Base-by-base conservation (phyloP, 805 yeast genomes). In the Hanseniaspora clermontiae region DNA sequence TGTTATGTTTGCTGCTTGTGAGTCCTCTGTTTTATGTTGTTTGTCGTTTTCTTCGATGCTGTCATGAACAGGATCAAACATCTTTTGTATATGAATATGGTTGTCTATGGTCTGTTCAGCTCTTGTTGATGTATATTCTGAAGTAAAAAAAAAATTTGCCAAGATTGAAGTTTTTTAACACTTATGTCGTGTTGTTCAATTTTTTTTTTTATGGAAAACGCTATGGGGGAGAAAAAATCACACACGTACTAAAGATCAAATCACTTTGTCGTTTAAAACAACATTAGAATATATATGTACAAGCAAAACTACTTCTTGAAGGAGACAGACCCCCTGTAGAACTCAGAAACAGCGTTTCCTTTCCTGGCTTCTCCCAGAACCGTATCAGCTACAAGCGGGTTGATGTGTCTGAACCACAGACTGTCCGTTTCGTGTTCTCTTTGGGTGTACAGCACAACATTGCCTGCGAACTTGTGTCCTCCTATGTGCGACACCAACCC, bases 401-500 rank as follows among this genome's bases (percentile, higher is more conserved):
- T 69, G 2, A 87, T 88, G 53, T 87, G 72, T 0, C 95, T 93
- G 65, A 86, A 87, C 95, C 95, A 87, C 2, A 82, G 67, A 15
- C 73, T 66, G 48, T 72, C 72, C 9, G 61, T 53, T 9, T 19
- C 11, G 15, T 29, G 34, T 5, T 57, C 48, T 5, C 10, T 43
- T 51, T 65, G 66, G 49, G 72, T 72, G 60, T 81, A 80, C 51
- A 77, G 76, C 1, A 86, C 70, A 14, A 87, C 79, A 63, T 87
- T 87, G 0, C 95, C 95, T 1, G 96, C 95, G 67, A 79, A 87
- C 1, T 68, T 86, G 65, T 87, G 96, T 0, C 96, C 96, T 1
- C 95, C 95, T 43, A 87, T 73, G 66, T 87, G 96, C 12, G 90
- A 82, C 0, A 84, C 72, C 7, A 77, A 63, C 0, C 87, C 89